Evolutionary conservation across 2,329 filamentous ascomycete species (phyloP).

Genomic region (Venturia nashicola): DNA sequence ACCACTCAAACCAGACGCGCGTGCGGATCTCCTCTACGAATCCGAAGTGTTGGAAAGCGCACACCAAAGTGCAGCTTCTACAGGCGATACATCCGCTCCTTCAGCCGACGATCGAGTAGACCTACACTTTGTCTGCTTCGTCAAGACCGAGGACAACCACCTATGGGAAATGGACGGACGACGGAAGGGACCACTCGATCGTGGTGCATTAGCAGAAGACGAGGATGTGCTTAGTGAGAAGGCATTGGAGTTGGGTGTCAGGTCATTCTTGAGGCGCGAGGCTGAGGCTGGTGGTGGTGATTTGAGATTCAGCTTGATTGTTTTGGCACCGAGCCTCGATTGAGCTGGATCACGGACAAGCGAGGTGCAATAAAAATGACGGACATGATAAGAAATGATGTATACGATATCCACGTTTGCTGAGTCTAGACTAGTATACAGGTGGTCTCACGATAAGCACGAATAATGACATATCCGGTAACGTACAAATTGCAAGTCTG

Average conservation of each 20-base stretch:
- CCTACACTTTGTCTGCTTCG: slow-evolving; percentile 91
- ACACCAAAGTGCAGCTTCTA: slow-evolving; percentile 63
- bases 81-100: slow-evolving; percentile 70
- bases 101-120: slow-evolving; percentile 72
- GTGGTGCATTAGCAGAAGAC: slow-evolving; percentile 31
- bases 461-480: background rate
- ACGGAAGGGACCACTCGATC: slow-evolving; percentile 59
- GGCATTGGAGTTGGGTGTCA: slow-evolving; percentile 59
- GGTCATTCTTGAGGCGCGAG: slow-evolving; percentile 47
- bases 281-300: slow-evolving; percentile 42
- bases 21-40: slow-evolving; percentile 66
- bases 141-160: slow-evolving; percentile 56
- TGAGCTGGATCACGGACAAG: slow-evolving; percentile 19
- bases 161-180: slow-evolving; percentile 75
- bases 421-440: background rate
- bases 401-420: background rate
- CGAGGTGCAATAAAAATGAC: background rate
- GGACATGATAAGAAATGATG: background rate
- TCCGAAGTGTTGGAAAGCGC: slow-evolving; percentile 64
- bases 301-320: slow-evolving; percentile 51
- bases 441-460: background rate
- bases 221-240: slow-evolving; percentile 50
- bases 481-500: background rate
- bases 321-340: slow-evolving; percentile 44
- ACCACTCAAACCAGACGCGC: slow-evolving; percentile 50